Evolutionary conservation across 768 basidiomycete genomes (phyloP).

Genomic region (Tulasnella sp.): DNA sequence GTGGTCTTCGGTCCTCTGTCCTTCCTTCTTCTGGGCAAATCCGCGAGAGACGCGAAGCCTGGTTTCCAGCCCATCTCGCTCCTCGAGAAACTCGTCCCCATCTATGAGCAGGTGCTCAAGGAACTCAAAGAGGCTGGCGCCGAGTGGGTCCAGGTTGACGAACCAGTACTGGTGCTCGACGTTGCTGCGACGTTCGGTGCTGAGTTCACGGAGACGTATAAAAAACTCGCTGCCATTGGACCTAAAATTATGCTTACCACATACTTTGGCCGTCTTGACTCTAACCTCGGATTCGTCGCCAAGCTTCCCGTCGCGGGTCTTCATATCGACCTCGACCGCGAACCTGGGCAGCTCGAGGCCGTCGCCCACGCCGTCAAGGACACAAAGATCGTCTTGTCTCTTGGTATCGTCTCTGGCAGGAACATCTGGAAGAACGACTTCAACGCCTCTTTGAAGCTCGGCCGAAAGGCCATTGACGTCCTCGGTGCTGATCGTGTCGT

Average conservation of each 20-base stretch:
- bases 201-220: constrained; percentile 70
- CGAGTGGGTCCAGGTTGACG: constrained; percentile 92
- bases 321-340: constrained; percentile 95
- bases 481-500: constrained; percentile 85
- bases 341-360: constrained; percentile 74
- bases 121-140: constrained; percentile 90
- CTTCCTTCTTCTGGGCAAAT: constrained; percentile 89
- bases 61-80: constrained; percentile 87
- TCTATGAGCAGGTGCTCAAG: constrained; percentile 82
- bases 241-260: constrained; percentile 92
- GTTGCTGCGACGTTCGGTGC: constrained; percentile 61
- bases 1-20: constrained; percentile 93
- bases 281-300: constrained; percentile 75
- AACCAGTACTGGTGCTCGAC: constrained; percentile 93
- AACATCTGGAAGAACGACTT: constrained; percentile 99
- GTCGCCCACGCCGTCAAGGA: constrained; percentile 75
- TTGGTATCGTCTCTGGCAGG: constrained; percentile 94
- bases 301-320: constrained; percentile 89
- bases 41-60: constrained; percentile 66
- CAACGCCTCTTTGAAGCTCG: constrained; percentile 63
- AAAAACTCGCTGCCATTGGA: constrained; percentile 65
- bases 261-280: constrained; percentile 93
- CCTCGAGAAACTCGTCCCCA: constrained; percentile 75
- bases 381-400: constrained; percentile 71
- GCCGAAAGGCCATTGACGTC: constrained; percentile 69